Conservation (phyloP, 441 rosid genomes). For the Heliophila coronopifolia region DNA sequence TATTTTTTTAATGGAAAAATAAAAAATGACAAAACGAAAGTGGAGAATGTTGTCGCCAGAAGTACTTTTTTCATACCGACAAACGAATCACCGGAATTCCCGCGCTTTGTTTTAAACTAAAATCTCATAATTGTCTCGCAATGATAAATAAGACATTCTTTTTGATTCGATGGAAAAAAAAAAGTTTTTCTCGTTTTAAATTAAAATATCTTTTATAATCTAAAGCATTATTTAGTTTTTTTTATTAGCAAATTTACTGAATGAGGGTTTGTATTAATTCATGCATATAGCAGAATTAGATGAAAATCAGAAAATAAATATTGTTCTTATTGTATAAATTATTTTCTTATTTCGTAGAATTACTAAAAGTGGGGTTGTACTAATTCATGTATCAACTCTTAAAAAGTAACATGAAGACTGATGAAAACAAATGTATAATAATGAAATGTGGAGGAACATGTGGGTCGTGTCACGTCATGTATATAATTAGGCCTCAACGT, state of each 20-base stretch:
- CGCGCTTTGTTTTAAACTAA: conserved; percentile 16
- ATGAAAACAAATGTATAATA: background rate
- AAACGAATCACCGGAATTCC: conserved; percentile 16
- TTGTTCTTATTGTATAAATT: too few relatives aligned
- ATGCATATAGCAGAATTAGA: too few relatives aligned
- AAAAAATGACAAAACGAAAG: background rate
- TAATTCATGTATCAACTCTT: background rate
- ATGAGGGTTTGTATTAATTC: too few relatives aligned
- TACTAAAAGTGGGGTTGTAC: too few relatives aligned
- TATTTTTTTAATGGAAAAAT: background rate
- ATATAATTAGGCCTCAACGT: too few relatives aligned
- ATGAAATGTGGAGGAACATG: conserved; percentile 20
- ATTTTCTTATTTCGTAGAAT: too few relatives aligned
- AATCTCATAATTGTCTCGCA: conserved; percentile 1
- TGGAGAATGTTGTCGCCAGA: conserved; percentile 18
- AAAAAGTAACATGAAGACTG: conserved; percentile 18
- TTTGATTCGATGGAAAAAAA: background rate
- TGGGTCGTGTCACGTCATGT: conserved; percentile 30
- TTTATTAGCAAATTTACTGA: background rate
- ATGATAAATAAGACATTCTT: conserved; percentile 10
- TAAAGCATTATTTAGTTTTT: too few relatives aligned
- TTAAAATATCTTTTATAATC: too few relatives aligned
- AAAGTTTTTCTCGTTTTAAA: background rate
- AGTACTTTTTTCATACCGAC: too few relatives aligned
- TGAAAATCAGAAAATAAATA: too few relatives aligned